Evolutionary conservation across 352 stramenopile genomes (phyloP).

Genomic region (Vaucheria bursata): DNA sequence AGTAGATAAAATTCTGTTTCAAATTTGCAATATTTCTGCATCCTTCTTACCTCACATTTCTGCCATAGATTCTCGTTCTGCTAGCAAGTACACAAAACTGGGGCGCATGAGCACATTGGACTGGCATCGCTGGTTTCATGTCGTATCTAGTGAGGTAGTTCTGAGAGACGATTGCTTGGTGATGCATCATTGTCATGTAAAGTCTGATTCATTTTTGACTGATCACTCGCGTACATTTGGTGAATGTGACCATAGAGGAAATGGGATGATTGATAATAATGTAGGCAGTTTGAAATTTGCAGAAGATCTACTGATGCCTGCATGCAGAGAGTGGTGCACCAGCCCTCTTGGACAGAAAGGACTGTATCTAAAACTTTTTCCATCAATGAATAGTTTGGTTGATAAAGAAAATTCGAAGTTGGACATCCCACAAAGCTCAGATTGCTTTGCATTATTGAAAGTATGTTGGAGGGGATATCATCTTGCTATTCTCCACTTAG

Average conservation of each 20-base stretch:
- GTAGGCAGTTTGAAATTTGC: not conserved
- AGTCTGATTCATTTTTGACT: not conserved
- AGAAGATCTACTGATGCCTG: not conserved
- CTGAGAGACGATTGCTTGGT: conserved; percentile 12
- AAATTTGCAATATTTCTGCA: not conserved
- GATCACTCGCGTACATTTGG: not conserved
- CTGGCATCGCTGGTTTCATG: conserved; percentile 34
- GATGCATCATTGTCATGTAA: too few species aligned
- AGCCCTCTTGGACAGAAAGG: not conserved
- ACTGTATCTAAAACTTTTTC: not conserved
- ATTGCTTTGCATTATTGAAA: conserved; percentile 20
- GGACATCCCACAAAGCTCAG: too few species aligned
- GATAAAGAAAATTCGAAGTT: too few species aligned
- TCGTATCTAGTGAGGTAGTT: conserved; percentile 30
- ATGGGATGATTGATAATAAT: too few species aligned
- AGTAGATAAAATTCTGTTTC: not conserved
- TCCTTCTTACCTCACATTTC: not conserved
- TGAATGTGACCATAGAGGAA: not conserved
- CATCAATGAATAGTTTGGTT: too few species aligned
- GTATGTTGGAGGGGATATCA: conserved; percentile 20
- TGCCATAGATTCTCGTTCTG: conserved; percentile 12
- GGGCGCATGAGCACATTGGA: conserved; percentile 23
- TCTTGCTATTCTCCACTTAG: conserved; percentile 26
- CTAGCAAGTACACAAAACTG: conserved; percentile 17
- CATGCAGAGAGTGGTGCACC: not conserved